Evolutionary conservation across 2,329 filamentous ascomycete genomes (phyloP).

Genomic region (Endoconidiophora laricicola): DNA sequence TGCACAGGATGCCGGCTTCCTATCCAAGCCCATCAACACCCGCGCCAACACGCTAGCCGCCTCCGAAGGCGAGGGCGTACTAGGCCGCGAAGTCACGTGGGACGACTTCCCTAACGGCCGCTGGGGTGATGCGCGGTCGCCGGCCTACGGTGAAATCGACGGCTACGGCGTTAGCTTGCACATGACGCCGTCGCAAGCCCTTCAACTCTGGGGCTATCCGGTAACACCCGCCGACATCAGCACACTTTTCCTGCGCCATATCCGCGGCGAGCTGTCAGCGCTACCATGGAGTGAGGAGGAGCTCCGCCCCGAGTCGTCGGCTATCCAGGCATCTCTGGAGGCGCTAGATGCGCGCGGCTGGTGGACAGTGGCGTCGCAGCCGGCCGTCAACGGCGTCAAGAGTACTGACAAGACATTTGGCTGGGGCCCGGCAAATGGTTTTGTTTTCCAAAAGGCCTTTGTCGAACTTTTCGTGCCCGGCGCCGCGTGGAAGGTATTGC

Average conservation of each 20-base stretch:
- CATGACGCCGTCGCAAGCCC: conserved; percentile 69
- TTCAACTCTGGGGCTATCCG: conserved; percentile 73
- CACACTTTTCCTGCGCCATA: conserved; percentile 61
- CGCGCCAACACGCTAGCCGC: conserved; percentile 79
- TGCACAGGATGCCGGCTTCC: conserved; percentile 63
- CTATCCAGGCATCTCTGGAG: conserved; percentile 62
- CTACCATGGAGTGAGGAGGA: conserved; percentile 92
- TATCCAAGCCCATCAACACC: conserved; percentile 54
- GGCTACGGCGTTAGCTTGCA: conserved; percentile 96
- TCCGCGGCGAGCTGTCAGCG: conserved; percentile 61
- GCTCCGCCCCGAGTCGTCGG: conserved; percentile 64
- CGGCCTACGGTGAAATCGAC: conserved; percentile 90
- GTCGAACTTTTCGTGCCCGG: conserved; percentile 84
- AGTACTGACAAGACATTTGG: conserved; percentile 69
- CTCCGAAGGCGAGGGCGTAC: conserved; percentile 76
- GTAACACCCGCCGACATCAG: conserved; percentile 55
- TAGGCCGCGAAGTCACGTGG: conserved; percentile 93
- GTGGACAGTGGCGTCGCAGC: conserved; percentile 95
- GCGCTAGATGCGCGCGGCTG: conserved; percentile 66
- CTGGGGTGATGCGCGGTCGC: conserved; percentile 84
- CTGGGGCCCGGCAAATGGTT: conserved; percentile 84
- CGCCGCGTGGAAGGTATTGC: conserved; percentile 53
- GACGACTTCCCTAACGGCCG: conserved; percentile 95
- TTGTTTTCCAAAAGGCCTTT: conserved; percentile 96
- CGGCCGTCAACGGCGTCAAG: conserved; percentile 71